phyloP scores from a whole-genome alignment of 768 basidiomycete genomes.

The Xerocomellus chrysenteron region DNA sequence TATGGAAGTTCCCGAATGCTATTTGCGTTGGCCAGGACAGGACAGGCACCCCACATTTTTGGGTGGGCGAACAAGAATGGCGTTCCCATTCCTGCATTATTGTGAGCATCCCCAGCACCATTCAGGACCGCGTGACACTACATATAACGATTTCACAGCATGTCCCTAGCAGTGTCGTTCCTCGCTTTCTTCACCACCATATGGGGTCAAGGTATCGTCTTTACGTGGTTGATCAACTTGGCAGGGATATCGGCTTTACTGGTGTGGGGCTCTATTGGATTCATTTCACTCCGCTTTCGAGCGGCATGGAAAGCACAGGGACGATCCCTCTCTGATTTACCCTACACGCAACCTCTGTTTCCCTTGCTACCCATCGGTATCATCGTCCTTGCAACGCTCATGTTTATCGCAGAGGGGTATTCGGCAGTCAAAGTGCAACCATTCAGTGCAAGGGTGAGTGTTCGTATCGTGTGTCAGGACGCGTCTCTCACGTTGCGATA shows the following conservation, averaged over 20 bases:
- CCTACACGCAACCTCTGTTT: conserved; percentile 56
- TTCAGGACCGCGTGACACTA: neutral
- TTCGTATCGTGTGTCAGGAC: neutral
- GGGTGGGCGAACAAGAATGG: conserved; percentile 63
- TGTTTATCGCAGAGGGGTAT: conserved; percentile 59
- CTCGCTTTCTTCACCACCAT: conserved; percentile 58
- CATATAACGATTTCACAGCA: conserved; percentile 31
- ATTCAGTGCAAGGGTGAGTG: conserved; percentile 42
- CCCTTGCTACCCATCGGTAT: conserved; percentile 52
- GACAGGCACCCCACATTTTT: conserved; percentile 65
- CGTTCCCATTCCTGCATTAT: conserved; percentile 55
- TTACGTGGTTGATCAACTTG: conserved; percentile 60
- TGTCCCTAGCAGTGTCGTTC: conserved; percentile 47
- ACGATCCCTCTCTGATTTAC: conserved; percentile 50
- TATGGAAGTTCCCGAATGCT: conserved; percentile 65
- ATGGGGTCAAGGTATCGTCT: conserved; percentile 55
- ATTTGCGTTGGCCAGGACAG: conserved; percentile 57
- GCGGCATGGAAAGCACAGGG: conserved; percentile 57
- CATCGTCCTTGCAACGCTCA: conserved; percentile 46
- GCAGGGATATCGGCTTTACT: conserved; percentile 67
- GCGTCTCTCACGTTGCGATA: neutral
- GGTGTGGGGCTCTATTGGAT: conserved; percentile 61
- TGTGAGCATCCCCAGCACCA: conserved; percentile 39
- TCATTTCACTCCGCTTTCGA: conserved; percentile 61
- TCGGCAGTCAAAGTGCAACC: conserved; percentile 44